Conservation (phyloP, 257 asterid species). For the Petrea volubilis region DNA sequence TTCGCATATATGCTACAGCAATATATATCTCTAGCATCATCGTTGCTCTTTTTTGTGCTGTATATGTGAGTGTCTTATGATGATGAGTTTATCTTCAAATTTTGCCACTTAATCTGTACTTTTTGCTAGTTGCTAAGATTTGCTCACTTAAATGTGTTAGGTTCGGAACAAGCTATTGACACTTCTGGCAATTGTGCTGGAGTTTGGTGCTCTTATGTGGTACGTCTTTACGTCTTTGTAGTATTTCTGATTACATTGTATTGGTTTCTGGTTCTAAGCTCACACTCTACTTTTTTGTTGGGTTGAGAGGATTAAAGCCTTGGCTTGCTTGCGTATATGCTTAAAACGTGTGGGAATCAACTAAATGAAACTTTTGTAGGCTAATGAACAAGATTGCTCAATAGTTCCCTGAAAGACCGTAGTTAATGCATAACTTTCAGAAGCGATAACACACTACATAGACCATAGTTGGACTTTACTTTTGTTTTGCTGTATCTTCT, state of each 20-base stretch:
- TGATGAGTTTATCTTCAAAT: conserved; percentile 19
- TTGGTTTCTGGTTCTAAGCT: not conserved
- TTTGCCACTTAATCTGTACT: not conserved
- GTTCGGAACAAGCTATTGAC: conserved; percentile 90
- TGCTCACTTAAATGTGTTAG: conserved; percentile 35
- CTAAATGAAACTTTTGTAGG: not conserved
- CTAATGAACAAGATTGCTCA: conserved; percentile 1
- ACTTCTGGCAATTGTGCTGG: conserved; percentile 72
- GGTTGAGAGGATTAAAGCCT: conserved; percentile 14
- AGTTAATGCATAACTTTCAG: not conserved
- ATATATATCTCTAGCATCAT: conserved; percentile 91
- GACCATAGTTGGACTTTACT: not conserved
- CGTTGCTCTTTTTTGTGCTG: conserved; percentile 85
- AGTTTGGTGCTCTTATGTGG: conserved; percentile 96
- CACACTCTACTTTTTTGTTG: not conserved
- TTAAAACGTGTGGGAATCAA: not conserved
- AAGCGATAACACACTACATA: not conserved
- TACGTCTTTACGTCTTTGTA: conserved; percentile 28
- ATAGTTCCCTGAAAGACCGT: conserved; percentile 1
- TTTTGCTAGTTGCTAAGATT: conserved; percentile 6
- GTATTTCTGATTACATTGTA: conserved; percentile 2
- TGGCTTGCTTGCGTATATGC: conserved; percentile 7
- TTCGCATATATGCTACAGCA: conserved; percentile 95
- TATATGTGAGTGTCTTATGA: conserved; percentile 71
- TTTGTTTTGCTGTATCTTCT: not conserved